These are phyloP conservation scores for Ceratorhiza oryzae-sativae DNA, from an alignment of 1,284 basidiomycete species.

Conservation along the genomic window DNA sequence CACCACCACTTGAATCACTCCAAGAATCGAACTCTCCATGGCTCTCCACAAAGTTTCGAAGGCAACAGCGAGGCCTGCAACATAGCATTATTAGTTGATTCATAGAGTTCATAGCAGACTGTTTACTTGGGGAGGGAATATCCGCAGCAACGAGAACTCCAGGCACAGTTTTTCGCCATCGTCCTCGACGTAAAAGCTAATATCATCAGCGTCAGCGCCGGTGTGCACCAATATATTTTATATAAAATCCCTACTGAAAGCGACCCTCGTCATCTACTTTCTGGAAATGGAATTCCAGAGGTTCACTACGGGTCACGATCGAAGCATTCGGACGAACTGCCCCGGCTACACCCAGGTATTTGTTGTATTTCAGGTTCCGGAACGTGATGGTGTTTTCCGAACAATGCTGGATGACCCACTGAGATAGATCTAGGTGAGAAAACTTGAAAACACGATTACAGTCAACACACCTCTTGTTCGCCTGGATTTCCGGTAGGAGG, in stretches of 20 bases:
- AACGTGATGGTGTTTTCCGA: background rate
- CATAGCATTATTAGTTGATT: too few species aligned
- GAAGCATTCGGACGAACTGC: background rate
- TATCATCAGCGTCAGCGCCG: background rate
- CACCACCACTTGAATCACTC: background rate
- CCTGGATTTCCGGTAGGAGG: conserved; percentile 5
- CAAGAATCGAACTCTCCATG: conserved; percentile 2
- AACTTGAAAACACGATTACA: background rate
- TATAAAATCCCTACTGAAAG: conserved; percentile 1
- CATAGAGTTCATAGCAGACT: background rate
- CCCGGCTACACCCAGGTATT: background rate
- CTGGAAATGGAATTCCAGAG: conserved; percentile 3
- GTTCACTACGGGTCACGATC: background rate
- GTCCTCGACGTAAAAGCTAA: background rate
- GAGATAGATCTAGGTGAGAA: background rate
- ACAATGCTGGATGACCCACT: conserved; percentile 7
- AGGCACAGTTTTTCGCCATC: background rate
- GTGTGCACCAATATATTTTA: background rate
- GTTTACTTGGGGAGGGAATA: conserved; percentile 16
- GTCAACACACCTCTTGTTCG: conserved; percentile 9
- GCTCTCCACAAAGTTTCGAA: background rate
- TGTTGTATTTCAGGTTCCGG: background rate
- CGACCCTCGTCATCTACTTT: background rate
- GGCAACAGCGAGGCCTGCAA: background rate
- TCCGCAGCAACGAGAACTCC: conserved; percentile 6